A percentile compares a stretch with the other conserved stretches of the same genome.
phyloP scores from a whole-genome alignment of 805 yeast genomes.

The Blastobotrys terrestris region DNA sequence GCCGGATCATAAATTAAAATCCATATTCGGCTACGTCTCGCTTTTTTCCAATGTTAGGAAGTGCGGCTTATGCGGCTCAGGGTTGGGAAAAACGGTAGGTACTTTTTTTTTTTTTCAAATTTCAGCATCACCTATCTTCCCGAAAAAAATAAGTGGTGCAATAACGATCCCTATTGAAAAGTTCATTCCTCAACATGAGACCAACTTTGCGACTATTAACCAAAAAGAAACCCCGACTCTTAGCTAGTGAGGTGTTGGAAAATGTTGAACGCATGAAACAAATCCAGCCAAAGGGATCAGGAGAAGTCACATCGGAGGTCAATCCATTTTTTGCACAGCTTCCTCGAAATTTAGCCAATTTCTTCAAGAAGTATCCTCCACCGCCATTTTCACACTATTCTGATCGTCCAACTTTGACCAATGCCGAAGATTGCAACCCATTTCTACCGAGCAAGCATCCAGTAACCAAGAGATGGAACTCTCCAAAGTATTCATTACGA shows the following conservation, averaged over 20 bases:
- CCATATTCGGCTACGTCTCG: too few relatives aligned
- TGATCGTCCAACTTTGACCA: conserved; percentile 54
- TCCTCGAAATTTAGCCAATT: conserved; percentile 63
- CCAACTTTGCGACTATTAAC: conserved; percentile 16
- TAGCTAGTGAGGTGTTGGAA: conserved; percentile 26
- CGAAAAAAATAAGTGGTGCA: not conserved
- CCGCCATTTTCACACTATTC: conserved; percentile 66
- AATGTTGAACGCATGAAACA: conserved; percentile 12
- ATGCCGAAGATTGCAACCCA: conserved; percentile 74
- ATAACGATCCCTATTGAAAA: too few relatives aligned
- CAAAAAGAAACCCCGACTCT: conserved; percentile 18
- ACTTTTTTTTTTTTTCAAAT: too few relatives aligned
- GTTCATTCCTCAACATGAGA: too few relatives aligned
- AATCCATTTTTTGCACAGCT: conserved; percentile 45
- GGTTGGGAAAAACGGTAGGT: too few relatives aligned
- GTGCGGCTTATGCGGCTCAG: not conserved
- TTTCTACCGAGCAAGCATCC: conserved; percentile 82
- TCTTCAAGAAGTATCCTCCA: conserved; percentile 82
- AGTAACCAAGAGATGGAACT: conserved; percentile 68
- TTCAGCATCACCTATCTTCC: too few relatives aligned
- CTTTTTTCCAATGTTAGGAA: too few relatives aligned
- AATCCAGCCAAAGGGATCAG: not conserved
- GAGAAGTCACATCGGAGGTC: conserved; percentile 14
- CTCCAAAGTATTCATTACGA: conserved; percentile 72
- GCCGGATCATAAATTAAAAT: too few relatives aligned